A percentile compares a stretch with the other conserved stretches of the same genome.
Evolutionary conservation across 176 grass and related monocot genomes (phyloP).

Genomic region (Phoenix dactylifera): DNA sequence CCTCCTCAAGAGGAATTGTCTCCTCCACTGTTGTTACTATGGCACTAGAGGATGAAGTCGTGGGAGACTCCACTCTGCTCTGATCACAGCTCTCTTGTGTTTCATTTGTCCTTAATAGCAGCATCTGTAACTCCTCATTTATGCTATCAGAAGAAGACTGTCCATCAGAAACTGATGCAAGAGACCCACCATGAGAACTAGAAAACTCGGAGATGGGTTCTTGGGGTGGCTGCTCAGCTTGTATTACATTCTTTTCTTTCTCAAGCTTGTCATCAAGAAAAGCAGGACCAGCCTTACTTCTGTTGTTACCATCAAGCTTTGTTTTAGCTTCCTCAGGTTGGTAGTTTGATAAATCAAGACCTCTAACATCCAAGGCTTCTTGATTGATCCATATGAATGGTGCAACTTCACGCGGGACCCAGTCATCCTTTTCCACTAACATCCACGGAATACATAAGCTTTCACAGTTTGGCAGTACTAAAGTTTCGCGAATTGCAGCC

Average conservation of each 20-base stretch:
- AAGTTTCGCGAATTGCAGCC: conserved; percentile 54
- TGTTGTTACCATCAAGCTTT: conserved; percentile 22
- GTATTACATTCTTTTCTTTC: conserved; percentile 19
- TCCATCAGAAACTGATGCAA: background rate
- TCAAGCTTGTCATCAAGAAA: conserved; percentile 28
- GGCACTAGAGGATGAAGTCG: conserved; percentile 18
- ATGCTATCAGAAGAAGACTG: conserved; percentile 10
- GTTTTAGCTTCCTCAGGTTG: conserved; percentile 30
- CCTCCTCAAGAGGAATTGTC: conserved; percentile 27
- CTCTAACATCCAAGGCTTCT: conserved; percentile 30
- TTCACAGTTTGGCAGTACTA: conserved; percentile 91
- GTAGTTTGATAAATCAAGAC: conserved; percentile 9
- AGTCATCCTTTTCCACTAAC: conserved; percentile 80
- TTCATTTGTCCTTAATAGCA: conserved; percentile 29
- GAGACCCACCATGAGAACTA: background rate
- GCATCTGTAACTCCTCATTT: conserved; percentile 26
- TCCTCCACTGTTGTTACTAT: conserved; percentile 31
- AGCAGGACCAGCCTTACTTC: conserved; percentile 3
- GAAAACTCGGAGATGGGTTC: conserved; percentile 23
- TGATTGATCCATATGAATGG: conserved; percentile 72
- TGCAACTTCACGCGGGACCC: conserved; percentile 57
- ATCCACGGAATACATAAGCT: conserved; percentile 70
- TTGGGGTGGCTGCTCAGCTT: conserved; percentile 24
- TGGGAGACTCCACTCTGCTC: conserved; percentile 20
- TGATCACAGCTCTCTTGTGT: conserved; percentile 14